phyloP scores from a whole-genome alignment of 169 alveolate species.

The Cryptosporidium tyzzeri region DNA sequence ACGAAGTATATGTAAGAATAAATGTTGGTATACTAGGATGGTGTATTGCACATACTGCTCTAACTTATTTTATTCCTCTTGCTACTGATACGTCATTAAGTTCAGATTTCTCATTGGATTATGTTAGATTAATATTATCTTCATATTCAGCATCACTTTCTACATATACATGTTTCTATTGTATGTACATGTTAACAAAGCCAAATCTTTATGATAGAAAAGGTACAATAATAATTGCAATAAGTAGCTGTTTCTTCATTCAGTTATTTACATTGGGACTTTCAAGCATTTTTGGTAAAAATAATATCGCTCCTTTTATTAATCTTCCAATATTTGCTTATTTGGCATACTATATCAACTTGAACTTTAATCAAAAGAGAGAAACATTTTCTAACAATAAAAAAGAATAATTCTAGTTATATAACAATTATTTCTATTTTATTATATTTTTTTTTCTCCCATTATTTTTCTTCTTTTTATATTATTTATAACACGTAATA shows the following conservation, averaged over 20 bases:
- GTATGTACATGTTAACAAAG: slow-evolving; percentile 62
- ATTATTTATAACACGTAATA: too few species aligned
- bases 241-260: slow-evolving; percentile 9
- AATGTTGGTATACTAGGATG: slow-evolving; percentile 44
- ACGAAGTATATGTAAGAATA: slow-evolving; percentile 50
- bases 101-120: slow-evolving; percentile 54
- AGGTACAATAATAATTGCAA: not conserved
- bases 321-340: slow-evolving; percentile 25
- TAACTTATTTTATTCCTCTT: slow-evolving; percentile 54
- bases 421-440: not conserved
- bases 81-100: slow-evolving; percentile 43
- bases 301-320: slow-evolving; percentile 29
- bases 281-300: not conserved
- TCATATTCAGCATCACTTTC: slow-evolving; percentile 66
- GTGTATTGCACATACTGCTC: slow-evolving; percentile 46
- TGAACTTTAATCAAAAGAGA: slow-evolving; percentile 5
- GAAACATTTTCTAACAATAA: not conserved
- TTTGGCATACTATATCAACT: slow-evolving; percentile 22
- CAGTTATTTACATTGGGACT: slow-evolving; percentile 7
- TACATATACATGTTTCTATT: slow-evolving; percentile 24
- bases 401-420: slow-evolving; percentile 12
- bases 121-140: slow-evolving; percentile 35
- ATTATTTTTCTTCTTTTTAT: not conserved
- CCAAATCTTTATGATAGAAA: slow-evolving; percentile 48
- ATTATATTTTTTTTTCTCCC: too few species aligned